These are phyloP conservation scores for Saturnispora sekii DNA, from an alignment of 805 yeast species.

Conservation along the genomic window DNA sequence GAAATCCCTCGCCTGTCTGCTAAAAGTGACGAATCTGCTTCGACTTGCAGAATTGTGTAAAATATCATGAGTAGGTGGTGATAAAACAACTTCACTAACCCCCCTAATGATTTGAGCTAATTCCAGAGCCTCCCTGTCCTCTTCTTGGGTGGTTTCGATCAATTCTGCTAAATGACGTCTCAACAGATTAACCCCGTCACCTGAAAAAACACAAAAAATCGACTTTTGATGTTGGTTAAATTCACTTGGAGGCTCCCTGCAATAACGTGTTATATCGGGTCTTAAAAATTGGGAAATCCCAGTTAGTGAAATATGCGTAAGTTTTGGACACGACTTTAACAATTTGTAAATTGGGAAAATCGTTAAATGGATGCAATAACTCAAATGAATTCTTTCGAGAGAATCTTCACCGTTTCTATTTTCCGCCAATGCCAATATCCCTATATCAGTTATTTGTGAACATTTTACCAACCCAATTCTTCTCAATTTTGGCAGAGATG, in stretches of 20 bases:
- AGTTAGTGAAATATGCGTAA: conserved; percentile 85
- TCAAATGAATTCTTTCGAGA: conserved; percentile 84
- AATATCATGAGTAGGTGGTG: conserved; percentile 7
- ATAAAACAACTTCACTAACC: conserved; percentile 14
- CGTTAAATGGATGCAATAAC: conserved; percentile 78
- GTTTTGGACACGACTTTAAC: conserved; percentile 69
- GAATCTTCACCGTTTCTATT: conserved; percentile 60
- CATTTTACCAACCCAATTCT: conserved; percentile 94
- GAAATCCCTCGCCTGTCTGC: conserved; percentile 22
- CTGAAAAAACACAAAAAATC: conserved; percentile 88
- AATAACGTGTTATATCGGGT: conserved; percentile 73
- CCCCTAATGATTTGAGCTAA: conserved; percentile 23
- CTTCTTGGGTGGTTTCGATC: conserved; percentile 25
- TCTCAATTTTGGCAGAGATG: conserved; percentile 68
- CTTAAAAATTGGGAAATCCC: conserved; percentile 88
- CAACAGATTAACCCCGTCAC: conserved; percentile 72
- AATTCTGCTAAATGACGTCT: conserved; percentile 50
- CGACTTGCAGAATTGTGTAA: conserved; percentile 17
- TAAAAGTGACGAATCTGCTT: conserved; percentile 22
- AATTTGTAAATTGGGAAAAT: conserved; percentile 68
- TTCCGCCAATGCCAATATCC: conserved; percentile 54
- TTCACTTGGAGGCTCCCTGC: conserved; percentile 89
- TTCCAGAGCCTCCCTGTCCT: conserved; percentile 25
- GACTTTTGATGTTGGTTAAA: conserved; percentile 79
- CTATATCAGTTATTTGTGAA: conserved; percentile 75